phyloP scores from a whole-genome alignment of 2,329 filamentous ascomycete genomes.

The Colletotrichum shisoi region DNA sequence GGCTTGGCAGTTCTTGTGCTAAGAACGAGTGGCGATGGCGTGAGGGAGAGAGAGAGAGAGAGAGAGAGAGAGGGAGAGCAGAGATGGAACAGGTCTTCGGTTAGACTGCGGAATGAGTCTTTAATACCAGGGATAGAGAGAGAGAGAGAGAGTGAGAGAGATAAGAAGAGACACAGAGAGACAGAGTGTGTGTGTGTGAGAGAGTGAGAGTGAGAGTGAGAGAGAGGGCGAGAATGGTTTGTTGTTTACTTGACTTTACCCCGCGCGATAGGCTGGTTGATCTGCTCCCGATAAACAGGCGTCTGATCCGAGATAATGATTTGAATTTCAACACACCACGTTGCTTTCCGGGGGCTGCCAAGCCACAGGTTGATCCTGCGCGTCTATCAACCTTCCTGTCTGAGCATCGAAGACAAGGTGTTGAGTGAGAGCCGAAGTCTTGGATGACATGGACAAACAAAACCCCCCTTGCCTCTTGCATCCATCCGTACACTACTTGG shows the following conservation, averaged over 20 bases:
- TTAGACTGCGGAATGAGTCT: neutral
- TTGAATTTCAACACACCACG: slow-evolving; percentile 11
- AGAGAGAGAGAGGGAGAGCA: too few relatives aligned
- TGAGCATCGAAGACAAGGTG: slow-evolving; percentile 16
- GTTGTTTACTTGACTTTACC: slow-evolving; percentile 37
- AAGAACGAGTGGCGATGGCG: slow-evolving; percentile 11
- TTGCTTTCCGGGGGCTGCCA: slow-evolving; percentile 22
- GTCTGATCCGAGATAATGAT: neutral
- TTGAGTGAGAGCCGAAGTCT: neutral
- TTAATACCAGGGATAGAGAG: neutral
- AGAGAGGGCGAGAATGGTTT: slow-evolving; percentile 15
- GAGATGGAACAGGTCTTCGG: slow-evolving; percentile 5
- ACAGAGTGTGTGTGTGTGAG: too few relatives aligned
- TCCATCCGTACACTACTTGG: neutral
- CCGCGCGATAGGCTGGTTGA: slow-evolving; percentile 32
- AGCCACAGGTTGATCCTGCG: slow-evolving; percentile 22
- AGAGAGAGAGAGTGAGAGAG: too few relatives aligned
- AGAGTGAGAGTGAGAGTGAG: too few relatives aligned
- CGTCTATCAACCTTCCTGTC: slow-evolving; percentile 39
- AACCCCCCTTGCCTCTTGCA: too few relatives aligned
- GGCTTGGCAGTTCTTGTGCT: neutral
- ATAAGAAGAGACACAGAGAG: too few relatives aligned
- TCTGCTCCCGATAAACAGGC: slow-evolving; percentile 32
- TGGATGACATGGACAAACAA: neutral
- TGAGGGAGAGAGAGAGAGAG: neutral